Conservation (phyloP, 108 stramenopile genomes). For the Nitzschia sp. region DNA sequence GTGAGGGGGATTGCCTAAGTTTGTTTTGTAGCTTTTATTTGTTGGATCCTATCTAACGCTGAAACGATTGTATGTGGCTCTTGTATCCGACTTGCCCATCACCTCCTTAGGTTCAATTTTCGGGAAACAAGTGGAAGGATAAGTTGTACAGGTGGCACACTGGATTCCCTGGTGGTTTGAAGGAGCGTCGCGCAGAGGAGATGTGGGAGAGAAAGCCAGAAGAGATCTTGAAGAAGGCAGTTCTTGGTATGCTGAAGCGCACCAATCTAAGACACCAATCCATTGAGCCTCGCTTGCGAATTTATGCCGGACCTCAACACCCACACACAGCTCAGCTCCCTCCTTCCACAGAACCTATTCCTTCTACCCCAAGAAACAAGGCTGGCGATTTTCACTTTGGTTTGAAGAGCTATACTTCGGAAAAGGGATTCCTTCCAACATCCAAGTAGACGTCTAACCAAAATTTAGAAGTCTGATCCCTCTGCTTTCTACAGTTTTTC, state of each 20-base stretch:
- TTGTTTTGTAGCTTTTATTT: neutral
- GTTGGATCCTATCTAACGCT: neutral
- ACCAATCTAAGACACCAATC: slow-evolving; percentile 76
- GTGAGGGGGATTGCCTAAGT: neutral
- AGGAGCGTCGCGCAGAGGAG: slow-evolving; percentile 77
- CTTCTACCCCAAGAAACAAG: slow-evolving; percentile 51
- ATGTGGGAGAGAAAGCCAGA: slow-evolving; percentile 84
- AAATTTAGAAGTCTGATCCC: too few relatives aligned
- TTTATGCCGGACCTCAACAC: slow-evolving; percentile 81
- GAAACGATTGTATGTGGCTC: neutral
- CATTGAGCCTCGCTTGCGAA: slow-evolving; percentile 78
- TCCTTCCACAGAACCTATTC: slow-evolving; percentile 30
- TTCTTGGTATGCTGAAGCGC: slow-evolving; percentile 85
- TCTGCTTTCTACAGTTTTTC: too few relatives aligned
- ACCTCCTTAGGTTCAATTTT: slow-evolving; percentile 67
- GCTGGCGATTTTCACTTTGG: slow-evolving; percentile 73
- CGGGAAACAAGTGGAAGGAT: slow-evolving; percentile 89
- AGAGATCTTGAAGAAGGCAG: slow-evolving; percentile 74
- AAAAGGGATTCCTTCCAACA: slow-evolving; percentile 20
- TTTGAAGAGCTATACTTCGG: slow-evolving; percentile 38
- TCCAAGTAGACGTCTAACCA: slow-evolving; percentile 1
- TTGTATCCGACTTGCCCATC: neutral
- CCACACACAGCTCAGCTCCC: slow-evolving; percentile 80
- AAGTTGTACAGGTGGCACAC: slow-evolving; percentile 96
- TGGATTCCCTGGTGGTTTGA: slow-evolving; percentile 92